These are phyloP conservation scores for Bacidia rubella DNA, from an alignment of 495 filamentous ascomycete genomes.

Conservation along the genomic window DNA sequence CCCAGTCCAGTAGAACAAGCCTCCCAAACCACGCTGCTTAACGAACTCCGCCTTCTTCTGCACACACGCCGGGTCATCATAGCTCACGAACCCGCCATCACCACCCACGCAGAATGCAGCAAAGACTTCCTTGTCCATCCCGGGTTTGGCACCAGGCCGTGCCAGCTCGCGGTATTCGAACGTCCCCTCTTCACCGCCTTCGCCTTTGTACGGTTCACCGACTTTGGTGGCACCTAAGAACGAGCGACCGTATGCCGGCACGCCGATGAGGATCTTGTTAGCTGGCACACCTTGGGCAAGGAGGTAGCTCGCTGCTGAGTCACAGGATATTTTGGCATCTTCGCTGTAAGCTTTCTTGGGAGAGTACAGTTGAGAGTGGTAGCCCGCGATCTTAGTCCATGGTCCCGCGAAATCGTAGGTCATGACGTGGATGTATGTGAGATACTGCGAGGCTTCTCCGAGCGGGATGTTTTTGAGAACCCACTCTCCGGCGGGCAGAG, in stretches of 20 bases:
- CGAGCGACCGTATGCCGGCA: conserved; percentile 70
- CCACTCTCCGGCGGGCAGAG: conserved; percentile 65
- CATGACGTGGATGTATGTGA: conserved; percentile 75
- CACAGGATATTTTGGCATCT: conserved; percentile 45
- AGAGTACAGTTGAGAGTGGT: conserved; percentile 69
- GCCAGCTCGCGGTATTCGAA: conserved; percentile 76
- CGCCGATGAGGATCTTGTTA: conserved; percentile 64
- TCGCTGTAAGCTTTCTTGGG: conserved; percentile 32
- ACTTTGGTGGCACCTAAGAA: conserved; percentile 54
- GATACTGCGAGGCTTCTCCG: conserved; percentile 42
- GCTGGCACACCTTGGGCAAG: conserved; percentile 51
- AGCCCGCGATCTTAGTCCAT: conserved; percentile 55
- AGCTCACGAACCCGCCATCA: conserved; percentile 77
- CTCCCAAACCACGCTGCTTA: conserved; percentile 61
- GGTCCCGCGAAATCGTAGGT: conserved; percentile 80
- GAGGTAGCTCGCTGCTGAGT: conserved; percentile 53
- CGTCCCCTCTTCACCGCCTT: conserved; percentile 62
- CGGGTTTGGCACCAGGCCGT: conserved; percentile 52
- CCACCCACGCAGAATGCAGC: conserved; percentile 71
- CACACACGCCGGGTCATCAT: conserved; percentile 78
- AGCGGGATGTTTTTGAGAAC: conserved; percentile 67
- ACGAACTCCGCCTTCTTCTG: conserved; percentile 71
- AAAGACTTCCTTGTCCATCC: conserved; percentile 50
- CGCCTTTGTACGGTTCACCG: conserved; percentile 48
- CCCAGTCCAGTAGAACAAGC: conserved; percentile 88